Base-by-base conservation (phyloP, 2,329 filamentous ascomycete species). In the Zelopaecilomyces penicillatus region DNA sequence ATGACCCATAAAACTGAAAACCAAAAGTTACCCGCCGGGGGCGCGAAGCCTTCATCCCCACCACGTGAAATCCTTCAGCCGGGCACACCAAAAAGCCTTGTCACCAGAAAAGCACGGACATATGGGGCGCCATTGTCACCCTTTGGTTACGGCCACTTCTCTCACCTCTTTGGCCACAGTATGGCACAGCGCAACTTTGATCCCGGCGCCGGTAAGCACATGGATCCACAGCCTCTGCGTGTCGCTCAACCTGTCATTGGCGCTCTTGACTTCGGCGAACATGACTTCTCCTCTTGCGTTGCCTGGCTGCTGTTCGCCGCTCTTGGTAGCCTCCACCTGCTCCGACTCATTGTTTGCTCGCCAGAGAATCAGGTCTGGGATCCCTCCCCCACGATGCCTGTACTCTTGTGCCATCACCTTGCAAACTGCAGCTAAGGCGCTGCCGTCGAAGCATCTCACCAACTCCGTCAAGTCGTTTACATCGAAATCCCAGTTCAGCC, bases 341-440 rank as follows among this genome's bases (percentile, higher is more conserved):
- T 54, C 61, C 47, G 57, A 52, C 4, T 56, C 50, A 42, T 57
- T 52, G 31, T 43, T 39, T 30, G 53, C 56, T 55, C 80, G 78
- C 93, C 93, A 98, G 3, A 98, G 74, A 51, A 98, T 85, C 50
- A 98, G 67, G 70, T 98, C 93, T 4, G 93, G 93, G 49, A 98
- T 83, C 0, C 93, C 93, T 11, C 88, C 85, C 4, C 87, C 87
- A 41, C 93, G 72, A 55, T 87, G 83, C 51, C 81, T 79, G 65
- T 98, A 98, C 63, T 98, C 93, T 66, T 98, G 90, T 35, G 88
- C 90, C 75, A 97, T 82, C 35, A 97, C 88, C 64, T 91, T 93
- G 68, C 93, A 96, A 30, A 97, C 75, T 0, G 82, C 82, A 5
- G 86, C 87, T 48, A 98, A 70, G 1, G 87, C 88, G 49, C 81